These are phyloP conservation scores for Corylus heterophylla DNA, from an alignment of 306 rosid genomes.

Conservation along the genomic window DNA sequence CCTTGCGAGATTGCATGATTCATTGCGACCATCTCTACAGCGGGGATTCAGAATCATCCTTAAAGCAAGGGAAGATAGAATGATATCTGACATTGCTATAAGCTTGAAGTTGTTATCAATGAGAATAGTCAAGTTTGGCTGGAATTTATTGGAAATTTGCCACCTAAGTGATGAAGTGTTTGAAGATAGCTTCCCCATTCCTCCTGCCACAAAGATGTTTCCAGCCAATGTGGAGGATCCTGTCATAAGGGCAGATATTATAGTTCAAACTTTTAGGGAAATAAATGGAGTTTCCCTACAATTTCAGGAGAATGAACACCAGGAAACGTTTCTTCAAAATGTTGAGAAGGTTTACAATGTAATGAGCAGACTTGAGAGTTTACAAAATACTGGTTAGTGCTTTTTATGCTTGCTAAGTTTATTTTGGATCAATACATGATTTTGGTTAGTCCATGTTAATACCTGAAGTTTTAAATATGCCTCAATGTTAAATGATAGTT, in stretches of 20 bases:
- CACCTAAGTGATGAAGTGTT: slow-evolving; percentile 79
- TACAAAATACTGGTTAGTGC: slow-evolving; percentile 59
- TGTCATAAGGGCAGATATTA: slow-evolving; percentile 76
- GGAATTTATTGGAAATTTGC: slow-evolving; percentile 74
- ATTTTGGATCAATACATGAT: background rate
- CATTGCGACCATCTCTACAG: slow-evolving; percentile 65
- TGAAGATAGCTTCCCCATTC: slow-evolving; percentile 51
- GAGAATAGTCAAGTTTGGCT: slow-evolving; percentile 79
- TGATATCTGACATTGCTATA: slow-evolving; percentile 41
- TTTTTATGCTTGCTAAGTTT: slow-evolving; percentile 6
- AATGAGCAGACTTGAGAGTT: slow-evolving; percentile 53
- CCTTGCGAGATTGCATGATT: slow-evolving; percentile 89
- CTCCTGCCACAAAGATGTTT: slow-evolving; percentile 75
- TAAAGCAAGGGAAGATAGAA: slow-evolving; percentile 55
- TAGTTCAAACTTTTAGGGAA: slow-evolving; percentile 84
- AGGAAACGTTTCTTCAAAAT: slow-evolving; percentile 74
- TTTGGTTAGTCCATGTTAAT: background rate
- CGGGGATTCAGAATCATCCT: slow-evolving; percentile 47
- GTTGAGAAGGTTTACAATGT: slow-evolving; percentile 60
- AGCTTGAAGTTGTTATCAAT: slow-evolving; percentile 75
- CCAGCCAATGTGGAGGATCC: slow-evolving; percentile 96
- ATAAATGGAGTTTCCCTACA: slow-evolving; percentile 61
- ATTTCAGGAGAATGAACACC: slow-evolving; percentile 53
- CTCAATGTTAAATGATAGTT: background rate
- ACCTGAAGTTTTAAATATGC: background rate